Evolutionary conservation across 2,329 filamentous ascomycete genomes (phyloP), one percentile per base, ranked within the genome.

Genomic region (Microdochium nivale): DNA sequence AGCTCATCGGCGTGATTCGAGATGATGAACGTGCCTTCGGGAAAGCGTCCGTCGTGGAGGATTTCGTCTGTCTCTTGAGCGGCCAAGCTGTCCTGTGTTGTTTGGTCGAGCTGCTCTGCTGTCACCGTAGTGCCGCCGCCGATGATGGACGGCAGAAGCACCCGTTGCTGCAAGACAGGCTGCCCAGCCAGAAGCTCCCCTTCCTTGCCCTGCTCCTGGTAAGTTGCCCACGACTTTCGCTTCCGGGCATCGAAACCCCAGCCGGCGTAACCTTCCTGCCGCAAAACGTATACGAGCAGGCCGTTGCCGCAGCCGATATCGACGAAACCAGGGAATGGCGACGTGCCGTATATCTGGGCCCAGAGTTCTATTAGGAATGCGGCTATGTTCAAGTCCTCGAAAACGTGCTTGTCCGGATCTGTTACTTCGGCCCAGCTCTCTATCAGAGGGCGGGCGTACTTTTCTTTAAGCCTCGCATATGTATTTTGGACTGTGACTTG

Each of bases 261-360:
- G 23, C 94, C 94, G 0, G 65, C 59, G 67, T 90, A 97, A 11
- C 90, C 90, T 69, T 97, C 91, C 53, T 78, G 72, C 14, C 83
- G 77, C 3, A 99, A 78, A 35, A 99, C 80, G 63, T 95, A 81
- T 8, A 95, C 88, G 1, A 99, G 78, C 3, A 99, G 74, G 1
- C 94, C 94, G 62, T 97, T 99, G 2, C 94, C 94, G 64, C 94
- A 97, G 4, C 92, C 94, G 47, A 99, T 90, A 62, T 99, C 94
- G 21, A 96, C 88, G 61, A 97, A 99, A 0, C 92, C 91, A 0
- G 90, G 88, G 60, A 96, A 96, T 0, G 58, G 54, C 0, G 48
- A 53, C 43, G 63, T 64, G 35, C 60, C 63, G 65, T 97, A 97
- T 84, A 96, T 92, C 53, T 86, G 82, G 13, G 73, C 70, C 94